Conservation (phyloP, 768 basidiomycete species). For the Auricularia heimuer region DNA sequence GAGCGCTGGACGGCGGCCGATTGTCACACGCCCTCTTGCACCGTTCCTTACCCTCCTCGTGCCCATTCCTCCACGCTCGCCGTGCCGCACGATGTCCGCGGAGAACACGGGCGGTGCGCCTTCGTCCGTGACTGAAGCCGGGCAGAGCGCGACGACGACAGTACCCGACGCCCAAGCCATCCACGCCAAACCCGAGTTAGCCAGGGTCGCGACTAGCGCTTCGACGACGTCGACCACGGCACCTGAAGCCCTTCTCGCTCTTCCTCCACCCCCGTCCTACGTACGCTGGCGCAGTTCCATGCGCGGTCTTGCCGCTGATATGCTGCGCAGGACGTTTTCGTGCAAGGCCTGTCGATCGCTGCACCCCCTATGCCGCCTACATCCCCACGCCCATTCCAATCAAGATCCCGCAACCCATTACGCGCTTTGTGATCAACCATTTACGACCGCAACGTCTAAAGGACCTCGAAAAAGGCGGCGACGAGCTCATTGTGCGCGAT, state of each 20-base stretch:
- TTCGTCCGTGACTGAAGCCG: no score
- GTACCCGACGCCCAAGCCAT: no score
- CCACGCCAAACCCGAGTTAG: no score
- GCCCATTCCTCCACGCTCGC: no score
- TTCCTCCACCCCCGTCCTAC: neutral
- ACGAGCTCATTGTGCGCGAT: slow-evolving; percentile 1
- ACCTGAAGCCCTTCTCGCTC: neutral
- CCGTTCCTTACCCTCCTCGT: no score
- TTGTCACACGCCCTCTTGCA: no score
- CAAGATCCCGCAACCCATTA: slow-evolving; percentile 1
- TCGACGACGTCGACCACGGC: neutral
- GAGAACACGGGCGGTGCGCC: no score
- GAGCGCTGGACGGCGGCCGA: no score
- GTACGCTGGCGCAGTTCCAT: neutral
- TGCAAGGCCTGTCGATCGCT: neutral
- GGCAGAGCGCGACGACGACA: no score
- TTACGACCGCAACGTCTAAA: neutral
- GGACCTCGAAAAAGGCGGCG: neutral
- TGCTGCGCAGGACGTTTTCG: neutral
- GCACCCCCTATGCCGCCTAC: neutral
- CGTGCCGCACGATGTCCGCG: no score
- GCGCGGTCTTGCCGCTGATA: neutral
- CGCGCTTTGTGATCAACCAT: neutral
- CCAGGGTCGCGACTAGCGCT: no score
- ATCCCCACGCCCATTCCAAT: slow-evolving; percentile 1